Conservation (phyloP, 371 early-diverging fungal species). For the Basidiobolus heterosporus region DNA sequence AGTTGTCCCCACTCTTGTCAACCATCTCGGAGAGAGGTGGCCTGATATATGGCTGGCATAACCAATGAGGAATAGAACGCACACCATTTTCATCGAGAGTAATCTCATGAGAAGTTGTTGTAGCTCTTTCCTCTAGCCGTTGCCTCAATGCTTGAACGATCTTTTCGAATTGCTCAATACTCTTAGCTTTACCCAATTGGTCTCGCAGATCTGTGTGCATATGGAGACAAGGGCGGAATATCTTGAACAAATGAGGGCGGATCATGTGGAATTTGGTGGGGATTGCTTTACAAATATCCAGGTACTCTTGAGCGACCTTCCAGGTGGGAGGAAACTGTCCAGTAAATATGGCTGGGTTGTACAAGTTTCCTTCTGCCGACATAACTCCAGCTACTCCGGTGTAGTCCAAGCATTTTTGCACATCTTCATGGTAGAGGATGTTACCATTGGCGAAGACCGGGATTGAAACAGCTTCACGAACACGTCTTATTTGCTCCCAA, state of each 20-base stretch:
- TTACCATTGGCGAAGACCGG: constrained; percentile 98
- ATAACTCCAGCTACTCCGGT: constrained; percentile 95
- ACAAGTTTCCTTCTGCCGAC: constrained; percentile 83
- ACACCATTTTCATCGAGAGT: constrained; percentile 36
- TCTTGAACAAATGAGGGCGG: constrained; percentile 84
- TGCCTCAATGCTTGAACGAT: constrained; percentile 39
- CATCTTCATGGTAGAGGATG: constrained; percentile 79
- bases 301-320: constrained; percentile 71
- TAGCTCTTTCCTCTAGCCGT: constrained; percentile 18
- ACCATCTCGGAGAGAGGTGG: constrained; percentile 12
- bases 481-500: constrained; percentile 87
- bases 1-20: no score
- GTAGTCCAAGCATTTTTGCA: constrained; percentile 68
- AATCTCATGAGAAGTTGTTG: constrained; percentile 13
- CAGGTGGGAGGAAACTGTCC: constrained; percentile 45
- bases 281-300: constrained; percentile 50
- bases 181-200: constrained; percentile 38
- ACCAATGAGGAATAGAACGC: constrained; percentile 52
- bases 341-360: constrained; percentile 78
- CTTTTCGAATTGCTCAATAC: constrained; percentile 36
- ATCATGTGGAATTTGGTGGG: constrained; percentile 42
- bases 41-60: constrained; percentile 56
- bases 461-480: constrained; percentile 49
- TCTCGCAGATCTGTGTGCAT: constrained; percentile 66
- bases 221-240: constrained; percentile 63